Evolutionary conservation across 176 grass and related monocot species (phyloP).

Genomic region (Ampelocalamus luodianensis): DNA sequence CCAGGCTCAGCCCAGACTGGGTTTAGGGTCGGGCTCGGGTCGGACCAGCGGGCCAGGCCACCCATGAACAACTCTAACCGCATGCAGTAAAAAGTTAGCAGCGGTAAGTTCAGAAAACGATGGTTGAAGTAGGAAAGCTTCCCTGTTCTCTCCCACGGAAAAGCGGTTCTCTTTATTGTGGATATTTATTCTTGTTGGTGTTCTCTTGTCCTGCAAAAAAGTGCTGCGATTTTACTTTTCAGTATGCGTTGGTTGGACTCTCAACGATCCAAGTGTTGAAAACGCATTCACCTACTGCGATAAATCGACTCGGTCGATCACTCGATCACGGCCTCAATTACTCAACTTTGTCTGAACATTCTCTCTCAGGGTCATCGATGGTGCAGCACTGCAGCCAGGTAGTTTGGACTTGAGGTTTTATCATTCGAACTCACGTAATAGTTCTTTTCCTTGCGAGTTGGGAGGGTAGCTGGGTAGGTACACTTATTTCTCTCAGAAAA

Average conservation of each 20-base stretch:
- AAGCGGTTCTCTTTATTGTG: neutral
- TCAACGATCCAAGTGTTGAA: neutral
- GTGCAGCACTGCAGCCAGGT: neutral
- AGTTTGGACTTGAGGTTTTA: neutral
- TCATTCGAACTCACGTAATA: no score
- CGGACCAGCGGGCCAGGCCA: no score
- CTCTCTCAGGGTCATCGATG: neutral
- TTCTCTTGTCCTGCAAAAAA: neutral
- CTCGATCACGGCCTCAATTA: neutral
- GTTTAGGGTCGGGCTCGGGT: no score
- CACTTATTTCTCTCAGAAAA: no score
- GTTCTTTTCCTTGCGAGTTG: neutral
- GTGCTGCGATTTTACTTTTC: neutral
- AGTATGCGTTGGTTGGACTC: neutral
- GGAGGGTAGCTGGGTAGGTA: neutral
- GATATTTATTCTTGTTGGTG: neutral
- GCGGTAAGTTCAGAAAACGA: neutral
- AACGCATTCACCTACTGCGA: constrained; percentile 17
- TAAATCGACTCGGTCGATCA: neutral
- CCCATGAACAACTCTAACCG: no score
- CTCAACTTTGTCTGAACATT: constrained; percentile 24
- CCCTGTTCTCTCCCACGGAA: neutral
- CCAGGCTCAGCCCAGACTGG: no score
- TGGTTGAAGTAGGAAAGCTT: neutral
- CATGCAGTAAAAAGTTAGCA: neutral